Percentiles rank a stretch among this genome's conserved stretches.
These are phyloP conservation scores for Alternaria sp. DNA, from an alignment of 2,329 filamentous ascomycete species.

Conservation along the genomic window DNA sequence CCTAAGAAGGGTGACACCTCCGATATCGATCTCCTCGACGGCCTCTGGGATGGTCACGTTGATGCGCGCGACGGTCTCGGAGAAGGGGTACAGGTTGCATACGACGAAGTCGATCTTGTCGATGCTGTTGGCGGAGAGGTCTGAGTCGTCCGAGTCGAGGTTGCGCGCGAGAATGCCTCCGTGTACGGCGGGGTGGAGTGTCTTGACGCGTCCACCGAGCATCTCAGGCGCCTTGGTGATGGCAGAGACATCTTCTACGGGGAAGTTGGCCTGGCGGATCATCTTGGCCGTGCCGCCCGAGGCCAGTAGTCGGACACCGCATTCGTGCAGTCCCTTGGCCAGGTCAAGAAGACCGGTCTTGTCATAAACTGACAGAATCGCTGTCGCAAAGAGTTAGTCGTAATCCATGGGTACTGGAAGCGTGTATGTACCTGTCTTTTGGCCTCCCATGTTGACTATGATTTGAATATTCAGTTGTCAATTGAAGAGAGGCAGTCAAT, in stretches of 20 bases:
- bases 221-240: slow-evolving; percentile 96
- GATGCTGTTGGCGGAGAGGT: slow-evolving; percentile 66
- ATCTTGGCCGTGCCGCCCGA: slow-evolving; percentile 95
- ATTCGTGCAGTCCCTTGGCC: slow-evolving; percentile 47
- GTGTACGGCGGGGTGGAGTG: slow-evolving; percentile 87
- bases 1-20: slow-evolving; percentile 90
- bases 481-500: slow-evolving; percentile 18
- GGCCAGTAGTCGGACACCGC: slow-evolving; percentile 70
- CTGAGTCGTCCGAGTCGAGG: slow-evolving; percentile 94
- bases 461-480: slow-evolving; percentile 12
- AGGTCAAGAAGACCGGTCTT: slow-evolving; percentile 72
- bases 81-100: slow-evolving; percentile 99
- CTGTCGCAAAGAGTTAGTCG: slow-evolving; percentile 48
- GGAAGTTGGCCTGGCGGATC: slow-evolving; percentile 95
- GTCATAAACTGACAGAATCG: slow-evolving; percentile 97
- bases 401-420: too few relatives aligned
- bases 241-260: slow-evolving; percentile 96
- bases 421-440: slow-evolving; percentile 43
- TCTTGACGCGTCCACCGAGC: slow-evolving; percentile 92
- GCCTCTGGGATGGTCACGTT: slow-evolving; percentile 97
- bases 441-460: slow-evolving; percentile 39
- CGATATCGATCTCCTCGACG: slow-evolving; percentile 98
- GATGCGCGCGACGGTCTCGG: slow-evolving; percentile 95
- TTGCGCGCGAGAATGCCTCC: slow-evolving; percentile 90
- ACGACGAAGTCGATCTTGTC: slow-evolving; percentile 59